Conservation (phyloP, 2,329 filamentous ascomycete genomes). For the Colletotrichum salicis region DNA sequence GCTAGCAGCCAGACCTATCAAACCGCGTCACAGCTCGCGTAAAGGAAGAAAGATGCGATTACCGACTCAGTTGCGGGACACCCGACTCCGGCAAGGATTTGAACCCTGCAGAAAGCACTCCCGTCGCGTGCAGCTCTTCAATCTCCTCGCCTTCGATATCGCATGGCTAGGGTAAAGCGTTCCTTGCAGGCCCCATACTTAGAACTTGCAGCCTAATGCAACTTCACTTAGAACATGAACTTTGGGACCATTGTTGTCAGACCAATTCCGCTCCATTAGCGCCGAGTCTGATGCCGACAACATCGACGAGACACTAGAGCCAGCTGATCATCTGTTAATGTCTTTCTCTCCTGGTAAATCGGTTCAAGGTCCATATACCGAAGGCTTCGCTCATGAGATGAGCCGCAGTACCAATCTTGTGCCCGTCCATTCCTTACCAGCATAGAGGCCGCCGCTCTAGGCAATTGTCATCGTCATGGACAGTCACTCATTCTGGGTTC, state of each 20-base stretch:
- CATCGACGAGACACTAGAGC: not conserved
- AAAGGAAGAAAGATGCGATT: not conserved
- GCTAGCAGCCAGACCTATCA: not conserved
- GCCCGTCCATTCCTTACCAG: not conserved
- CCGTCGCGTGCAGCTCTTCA: not conserved
- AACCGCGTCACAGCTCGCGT: not conserved
- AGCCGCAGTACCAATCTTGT: not conserved
- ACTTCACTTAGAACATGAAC: not conserved
- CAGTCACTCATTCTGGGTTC: not conserved
- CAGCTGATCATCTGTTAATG: not conserved
- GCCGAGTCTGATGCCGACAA: not conserved
- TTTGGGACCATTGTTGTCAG: not conserved
- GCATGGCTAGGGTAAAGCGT: not conserved
- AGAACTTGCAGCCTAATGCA: not conserved
- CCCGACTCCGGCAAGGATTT: not conserved
- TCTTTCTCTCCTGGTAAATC: not conserved
- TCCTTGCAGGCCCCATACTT: not conserved
- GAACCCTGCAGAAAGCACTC: not conserved
- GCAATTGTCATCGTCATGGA: not conserved
- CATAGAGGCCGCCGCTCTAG: not conserved
- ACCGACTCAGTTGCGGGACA: not conserved
- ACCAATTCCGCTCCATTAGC: not conserved
- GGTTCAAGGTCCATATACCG: not conserved
- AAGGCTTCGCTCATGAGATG: not conserved
- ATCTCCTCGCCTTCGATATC: not conserved